Conservation (phyloP, 1,139 yeast species). For the Kurtzmaniella quercitrusa region DNA sequence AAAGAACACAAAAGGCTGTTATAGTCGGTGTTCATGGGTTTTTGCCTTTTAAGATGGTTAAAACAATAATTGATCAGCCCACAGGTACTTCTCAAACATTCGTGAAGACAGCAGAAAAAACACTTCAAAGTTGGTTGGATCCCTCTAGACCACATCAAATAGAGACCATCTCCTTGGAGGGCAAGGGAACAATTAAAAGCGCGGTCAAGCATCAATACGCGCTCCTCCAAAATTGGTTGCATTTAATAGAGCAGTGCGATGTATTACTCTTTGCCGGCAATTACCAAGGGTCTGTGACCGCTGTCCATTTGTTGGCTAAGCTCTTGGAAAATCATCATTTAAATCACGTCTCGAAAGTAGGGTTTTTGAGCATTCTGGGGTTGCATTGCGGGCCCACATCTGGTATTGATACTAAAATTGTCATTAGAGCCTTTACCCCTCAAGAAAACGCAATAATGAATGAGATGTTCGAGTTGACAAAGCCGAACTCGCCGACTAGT, state of each 20-base stretch:
- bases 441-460: slow-evolving; percentile 46
- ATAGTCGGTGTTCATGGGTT: slow-evolving; percentile 51
- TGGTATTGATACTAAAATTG: slow-evolving; percentile 43
- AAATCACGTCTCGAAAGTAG: slow-evolving; percentile 25
- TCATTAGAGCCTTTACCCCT: slow-evolving; percentile 42
- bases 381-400: slow-evolving; percentile 40
- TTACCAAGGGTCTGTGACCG: slow-evolving; percentile 44
- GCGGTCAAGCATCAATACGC: slow-evolving; percentile 31
- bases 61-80: slow-evolving; percentile 41
- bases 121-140: slow-evolving; percentile 38
- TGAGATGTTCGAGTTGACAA: slow-evolving; percentile 47
- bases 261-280: slow-evolving; percentile 43
- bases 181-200: slow-evolving; percentile 45
- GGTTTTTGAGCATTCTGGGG: slow-evolving; percentile 46
- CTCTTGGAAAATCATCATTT: slow-evolving; percentile 19
- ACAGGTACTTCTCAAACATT: slow-evolving; percentile 42
- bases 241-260: slow-evolving; percentile 33
- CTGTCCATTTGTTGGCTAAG: slow-evolving; percentile 38
- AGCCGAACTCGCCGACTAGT: slow-evolving; percentile 30
- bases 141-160: slow-evolving; percentile 24
- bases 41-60: slow-evolving; percentile 49
- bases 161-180: slow-evolving; percentile 50
- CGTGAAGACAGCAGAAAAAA: slow-evolving; percentile 31
- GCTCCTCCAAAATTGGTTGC: slow-evolving; percentile 43
- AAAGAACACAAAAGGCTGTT: slow-evolving; percentile 29